A percentile compares a stretch with the other conserved stretches of the same genome.
Conservation (phyloP, 73 alveolate genomes). For the Paramecium octaurelia region DNA sequence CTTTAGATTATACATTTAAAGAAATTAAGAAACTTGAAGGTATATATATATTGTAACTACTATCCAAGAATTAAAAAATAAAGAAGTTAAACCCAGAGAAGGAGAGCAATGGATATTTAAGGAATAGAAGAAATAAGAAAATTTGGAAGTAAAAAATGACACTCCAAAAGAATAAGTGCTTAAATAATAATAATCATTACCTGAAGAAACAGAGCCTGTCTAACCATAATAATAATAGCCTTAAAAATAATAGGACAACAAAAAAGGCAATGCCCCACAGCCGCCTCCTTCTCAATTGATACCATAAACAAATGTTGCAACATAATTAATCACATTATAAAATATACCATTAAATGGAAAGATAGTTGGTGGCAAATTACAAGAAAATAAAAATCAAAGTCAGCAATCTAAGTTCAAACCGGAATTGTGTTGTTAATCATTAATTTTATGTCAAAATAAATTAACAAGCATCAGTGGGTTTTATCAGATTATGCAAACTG, state of each 20-base stretch:
- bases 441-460: constrained; percentile 27
- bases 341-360: constrained; percentile 47
- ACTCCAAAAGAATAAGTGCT: background rate
- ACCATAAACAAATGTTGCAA: constrained; percentile 1
- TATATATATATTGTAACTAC: background rate
- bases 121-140: background rate
- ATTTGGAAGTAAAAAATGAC: background rate
- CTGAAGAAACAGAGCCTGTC: background rate
- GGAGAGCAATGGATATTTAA: constrained; percentile 22
- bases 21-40: constrained; percentile 40
- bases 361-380: constrained; percentile 19
- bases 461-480: background rate
- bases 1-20: constrained; percentile 35
- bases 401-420: constrained; percentile 2
- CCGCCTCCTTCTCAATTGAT: constrained; percentile 1
- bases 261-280: background rate
- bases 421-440: background rate
- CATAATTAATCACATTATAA: background rate
- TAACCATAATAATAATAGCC: background rate
- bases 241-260: background rate
- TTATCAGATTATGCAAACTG: background rate
- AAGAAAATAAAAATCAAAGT: constrained; percentile 32
- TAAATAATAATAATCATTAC: background rate
- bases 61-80: background rate
- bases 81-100: constrained; percentile 17